Evolutionary conservation across 2,329 filamentous ascomycete genomes (phyloP), one percentile per base, ranked within the genome.

Genomic region (Paracamarosporium sp.): DNA sequence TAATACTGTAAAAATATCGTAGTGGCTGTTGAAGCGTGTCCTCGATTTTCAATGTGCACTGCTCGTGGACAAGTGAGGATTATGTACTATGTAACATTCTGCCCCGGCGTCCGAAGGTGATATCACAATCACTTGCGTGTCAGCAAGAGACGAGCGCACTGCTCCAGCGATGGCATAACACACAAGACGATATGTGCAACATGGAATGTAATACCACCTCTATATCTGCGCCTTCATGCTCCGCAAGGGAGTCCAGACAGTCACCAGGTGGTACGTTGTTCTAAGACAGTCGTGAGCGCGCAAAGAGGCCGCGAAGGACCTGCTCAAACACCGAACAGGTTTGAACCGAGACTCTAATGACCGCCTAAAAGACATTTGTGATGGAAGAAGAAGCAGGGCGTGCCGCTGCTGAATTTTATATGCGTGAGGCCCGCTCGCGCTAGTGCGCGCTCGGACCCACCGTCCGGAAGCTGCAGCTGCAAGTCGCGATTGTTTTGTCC

Each of bases 321-420:
- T 96, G 91, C 92, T 91, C 88, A 93, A 92, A 90, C 86, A 98
- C 86, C 92, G 91, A 93, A 72, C 58, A 62, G 67, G 87, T 90
- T 88, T 91, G 88, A 88, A 90, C 90, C 93, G 94, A 96, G 95
- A 99, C 95, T 99, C 95, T 98, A 98, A 94, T 91, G 91, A 91
- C 87, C 89, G 90, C 89, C 92, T 69, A 67, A 60, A 76, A 86
- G 87, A 92, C 88, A 92, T 91, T 94, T 83, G 84, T 80, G 78
- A 77, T 75, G 78, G 78, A 76, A 77, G 82, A 83, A 76, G 78
- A 40, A 40, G 17, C n/a, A 40, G 74, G 77, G 55, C 50, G 51
- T 51, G 24, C 47, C 40, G 53, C 33, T 36, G 52, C 17, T 31
- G 38, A 54, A 55, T 59, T 65, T 71, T 71, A 53, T 62, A 54